Base-by-base conservation (phyloP, 768 basidiomycete species). In the Hygrophoropsis aurantiaca region DNA sequence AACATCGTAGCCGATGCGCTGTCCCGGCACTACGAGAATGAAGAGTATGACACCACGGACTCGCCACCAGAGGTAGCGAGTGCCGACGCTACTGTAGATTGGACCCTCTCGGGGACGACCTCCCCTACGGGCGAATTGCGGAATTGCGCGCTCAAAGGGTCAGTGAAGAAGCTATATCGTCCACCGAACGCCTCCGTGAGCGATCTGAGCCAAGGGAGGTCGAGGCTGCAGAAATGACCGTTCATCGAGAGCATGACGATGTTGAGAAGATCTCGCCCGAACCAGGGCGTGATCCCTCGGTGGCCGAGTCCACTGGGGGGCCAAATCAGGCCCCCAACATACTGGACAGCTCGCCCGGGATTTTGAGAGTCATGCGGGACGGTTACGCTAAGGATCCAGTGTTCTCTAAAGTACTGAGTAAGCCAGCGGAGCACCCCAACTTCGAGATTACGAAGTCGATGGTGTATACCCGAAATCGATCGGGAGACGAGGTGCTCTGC, bases 1-100 rank as follows among this genome's bases (percentile, higher is more conserved):
- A 68, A 69, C 26, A 61, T 54, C n/a, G 64, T 70, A 4, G 65
- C 61, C 0, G 64, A 70, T 41, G 51, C 47, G 9, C 30, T 70
- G 2, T 70, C 66, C 0, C 53, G 57, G 0, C 58, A 68, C 51
- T 71, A 64, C 34, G 54, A 68, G 40, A 58, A 52, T 30, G 27
- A 30, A n/a, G n/a, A n/a, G n/a, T 13, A 30, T 13, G 7, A 6
- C 27, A 7, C 7, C 6, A 13, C 7, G 13, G 7, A 30, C 7
- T 6, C 13, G 27, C 27, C 27, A 6, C 27, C 27, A 6, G 27
- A 30, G 27, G 27, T 30, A 43, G 59, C 61, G 0, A 45, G 48
- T 16, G 56, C 56, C 0, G 58, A 61, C 20, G n/a, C 38, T 0
- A n/a, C n/a, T n/a, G n/a, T n/a, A 37, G 56, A 5, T 32, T 61